Evolutionary conservation across 202 grass and related monocot species (phyloP).

Genomic region (Sporobolus alterniflorus): DNA sequence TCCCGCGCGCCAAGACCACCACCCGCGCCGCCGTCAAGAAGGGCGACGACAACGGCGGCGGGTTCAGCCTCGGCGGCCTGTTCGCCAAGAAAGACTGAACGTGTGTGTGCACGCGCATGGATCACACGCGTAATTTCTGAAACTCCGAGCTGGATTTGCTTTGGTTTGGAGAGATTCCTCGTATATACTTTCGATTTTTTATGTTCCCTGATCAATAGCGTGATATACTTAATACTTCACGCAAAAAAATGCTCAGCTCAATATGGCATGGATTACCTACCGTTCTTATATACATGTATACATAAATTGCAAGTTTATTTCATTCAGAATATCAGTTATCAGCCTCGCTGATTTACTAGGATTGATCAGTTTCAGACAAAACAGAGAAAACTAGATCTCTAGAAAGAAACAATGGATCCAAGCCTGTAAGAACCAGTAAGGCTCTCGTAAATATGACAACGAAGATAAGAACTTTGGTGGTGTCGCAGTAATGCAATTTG

Average conservation of each 20-base stretch:
- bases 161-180: conserved; percentile 16
- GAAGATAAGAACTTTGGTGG: conserved; percentile 9
- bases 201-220: conserved; percentile 12
- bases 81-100: conserved; percentile 56
- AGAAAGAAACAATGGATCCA: not conserved
- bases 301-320: not conserved
- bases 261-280: not conserved
- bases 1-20: conserved; percentile 2
- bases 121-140: not conserved
- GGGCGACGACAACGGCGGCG: conserved; percentile 8
- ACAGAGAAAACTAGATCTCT: not conserved
- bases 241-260: not conserved
- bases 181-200: conserved; percentile 43
- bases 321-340: not conserved
- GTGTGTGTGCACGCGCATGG: not conserved
- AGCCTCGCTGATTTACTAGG: not conserved
- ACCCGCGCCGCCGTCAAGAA: conserved; percentile 35
- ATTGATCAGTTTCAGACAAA: not conserved
- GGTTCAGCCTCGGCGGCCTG: conserved; percentile 43
- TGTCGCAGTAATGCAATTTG: not conserved
- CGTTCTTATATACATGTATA: no score
- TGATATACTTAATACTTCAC: conserved; percentile 10
- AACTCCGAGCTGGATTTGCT: conserved; percentile 17
- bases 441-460: conserved; percentile 50
- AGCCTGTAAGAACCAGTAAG: conserved; percentile 75